Evolutionary conservation across 768 basidiomycete species (phyloP).

Genomic region (Leccinum aurantiacum): DNA sequence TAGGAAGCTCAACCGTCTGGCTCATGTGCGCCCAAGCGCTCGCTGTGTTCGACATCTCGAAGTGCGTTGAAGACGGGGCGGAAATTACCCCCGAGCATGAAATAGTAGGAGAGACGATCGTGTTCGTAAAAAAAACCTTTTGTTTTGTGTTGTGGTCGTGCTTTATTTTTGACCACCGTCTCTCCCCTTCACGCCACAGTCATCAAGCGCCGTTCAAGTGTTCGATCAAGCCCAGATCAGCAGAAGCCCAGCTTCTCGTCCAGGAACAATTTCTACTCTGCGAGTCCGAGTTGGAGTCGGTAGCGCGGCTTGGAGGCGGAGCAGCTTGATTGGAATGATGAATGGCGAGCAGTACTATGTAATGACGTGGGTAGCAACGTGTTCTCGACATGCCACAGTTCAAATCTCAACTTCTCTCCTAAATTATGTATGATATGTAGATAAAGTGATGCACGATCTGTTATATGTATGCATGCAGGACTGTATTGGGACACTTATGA

Average conservation of each 20-base stretch:
- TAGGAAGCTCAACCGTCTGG: conserved; percentile 30
- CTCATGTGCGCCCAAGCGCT: conserved; percentile 35
- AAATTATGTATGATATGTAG: no score
- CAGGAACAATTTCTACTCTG: not conserved
- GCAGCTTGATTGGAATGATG: not conserved
- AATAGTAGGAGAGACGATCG: conserved; percentile 10
- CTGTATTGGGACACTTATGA: no score
- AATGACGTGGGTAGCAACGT: no score
- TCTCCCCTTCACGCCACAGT: not conserved
- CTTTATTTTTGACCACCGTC: not conserved
- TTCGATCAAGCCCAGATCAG: not conserved
- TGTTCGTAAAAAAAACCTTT: conserved; percentile 1
- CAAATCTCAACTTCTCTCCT: no score
- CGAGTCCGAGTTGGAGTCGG: not conserved
- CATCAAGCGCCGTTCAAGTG: not conserved
- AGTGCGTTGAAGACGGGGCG: conserved; percentile 40
- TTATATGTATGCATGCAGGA: no score
- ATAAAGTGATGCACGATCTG: no score
- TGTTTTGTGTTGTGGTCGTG: not conserved
- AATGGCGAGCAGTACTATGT: not conserved
- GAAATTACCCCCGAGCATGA: conserved; percentile 47
- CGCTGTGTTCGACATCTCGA: conserved; percentile 41
- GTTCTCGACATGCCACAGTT: no score
- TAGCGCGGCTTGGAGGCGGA: no score
- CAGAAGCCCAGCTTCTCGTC: not conserved